Evolutionary conservation across 179 eudicot genomes (phyloP).

Genomic region (Carnegiea gigantea): DNA sequence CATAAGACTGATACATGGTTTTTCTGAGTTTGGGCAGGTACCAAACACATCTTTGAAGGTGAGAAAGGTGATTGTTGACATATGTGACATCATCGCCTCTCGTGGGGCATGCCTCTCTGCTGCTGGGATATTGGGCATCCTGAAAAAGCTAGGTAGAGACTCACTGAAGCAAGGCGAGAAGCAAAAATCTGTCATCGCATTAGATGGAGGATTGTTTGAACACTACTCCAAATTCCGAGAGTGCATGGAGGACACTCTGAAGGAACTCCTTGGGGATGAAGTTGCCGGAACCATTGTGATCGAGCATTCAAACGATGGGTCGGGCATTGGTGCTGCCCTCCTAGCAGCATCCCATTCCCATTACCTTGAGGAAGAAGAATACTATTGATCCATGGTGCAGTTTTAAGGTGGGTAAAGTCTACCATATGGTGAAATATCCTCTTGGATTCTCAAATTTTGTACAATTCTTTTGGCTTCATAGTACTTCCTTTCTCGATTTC

Average conservation of each 20-base stretch:
- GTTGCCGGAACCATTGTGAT: constrained; percentile 49
- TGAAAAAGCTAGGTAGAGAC: constrained; percentile 83
- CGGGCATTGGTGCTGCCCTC: constrained; percentile 90
- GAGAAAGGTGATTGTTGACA: constrained; percentile 66
- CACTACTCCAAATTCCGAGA: constrained; percentile 80
- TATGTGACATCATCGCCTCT: constrained; percentile 70
- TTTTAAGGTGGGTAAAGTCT: constrained; percentile 5
- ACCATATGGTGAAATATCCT: background rate
- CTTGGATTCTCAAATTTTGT: constrained; percentile 25
- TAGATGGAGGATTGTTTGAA: constrained; percentile 90
- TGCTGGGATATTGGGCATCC: constrained; percentile 81
- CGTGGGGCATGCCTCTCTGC: constrained; percentile 95
- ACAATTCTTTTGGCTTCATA: background rate
- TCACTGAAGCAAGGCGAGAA: constrained; percentile 55
- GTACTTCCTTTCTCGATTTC: constrained; percentile 13
- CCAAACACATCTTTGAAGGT: constrained; percentile 66
- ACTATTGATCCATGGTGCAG: constrained; percentile 3
- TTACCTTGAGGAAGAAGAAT: constrained; percentile 52
- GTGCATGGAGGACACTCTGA: constrained; percentile 62
- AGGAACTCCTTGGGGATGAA: constrained; percentile 71
- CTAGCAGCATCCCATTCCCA: constrained; percentile 94
- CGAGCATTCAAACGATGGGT: constrained; percentile 78
- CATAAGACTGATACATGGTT: background rate
- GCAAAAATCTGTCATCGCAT: constrained; percentile 65
- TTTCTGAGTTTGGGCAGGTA: constrained; percentile 38